Evolutionary conservation across 2,329 filamentous ascomycete species (phyloP), one percentile per base, ranked within the genome.

Genomic region (Claviceps arundinis): DNA sequence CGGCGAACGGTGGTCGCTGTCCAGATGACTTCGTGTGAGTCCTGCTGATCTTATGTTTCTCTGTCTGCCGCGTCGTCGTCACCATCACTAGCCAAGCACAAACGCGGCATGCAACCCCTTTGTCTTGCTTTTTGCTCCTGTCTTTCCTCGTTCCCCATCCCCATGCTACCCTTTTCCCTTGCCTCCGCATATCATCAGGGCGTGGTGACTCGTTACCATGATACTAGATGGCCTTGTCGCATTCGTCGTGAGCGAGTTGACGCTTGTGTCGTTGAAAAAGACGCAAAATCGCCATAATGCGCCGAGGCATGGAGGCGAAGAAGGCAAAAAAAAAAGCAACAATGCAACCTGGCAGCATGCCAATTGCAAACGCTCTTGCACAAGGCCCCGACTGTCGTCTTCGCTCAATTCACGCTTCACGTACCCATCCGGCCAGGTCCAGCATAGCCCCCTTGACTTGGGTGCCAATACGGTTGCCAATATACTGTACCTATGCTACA

Each of bases 11-110:
- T 5, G 42, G 8, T 5, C 22, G 47, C 40, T 13, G 42, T 19
- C 43, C 50, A 17, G 37, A 53, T 50, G 47, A 42, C 51, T 42
- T 53, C 51, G 14, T 47, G 51, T 53, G 37, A 53, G 51, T 53
- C 14, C 37, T 19, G 14, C 14, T 19, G 7, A n/a, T 43, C 5
- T 37, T 22, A 34, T 42, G 19, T 14, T 19, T 37, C 30, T 34
- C 48, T 14, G 9, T 50, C 26, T 17, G 13, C n/a, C 26, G 30
- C 48, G 30, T 43, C 26, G 38, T 43, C 48, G 11, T 26, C 16
- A 37, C 17, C 26, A 19, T 26, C 26, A 19, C 13, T 24, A 13
- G 5, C 42, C 19, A 34, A 34, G 30, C 30, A 11, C 30, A 34
- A 34, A 4, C 9, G 30, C 30, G 30, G 30, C 30, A 34, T 34